Percentiles rank a stretch among this genome's conserved stretches.
phyloP scores from a whole-genome alignment of 306 rosid genomes.

The Prunus dulcis region DNA sequence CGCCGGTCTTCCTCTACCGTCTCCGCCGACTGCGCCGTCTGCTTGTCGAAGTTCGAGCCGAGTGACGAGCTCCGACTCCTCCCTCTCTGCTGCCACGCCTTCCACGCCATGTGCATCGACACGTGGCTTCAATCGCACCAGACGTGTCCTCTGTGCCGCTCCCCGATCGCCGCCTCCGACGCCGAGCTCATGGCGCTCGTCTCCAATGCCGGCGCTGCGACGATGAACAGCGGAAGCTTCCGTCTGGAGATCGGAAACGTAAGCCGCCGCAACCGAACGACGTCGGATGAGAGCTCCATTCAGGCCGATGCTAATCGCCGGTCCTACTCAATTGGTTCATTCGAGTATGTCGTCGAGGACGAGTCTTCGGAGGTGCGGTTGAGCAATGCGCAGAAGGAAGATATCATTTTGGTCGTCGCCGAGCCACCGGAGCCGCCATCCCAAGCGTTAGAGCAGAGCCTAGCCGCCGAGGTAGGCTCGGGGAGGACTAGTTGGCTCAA shows the following conservation, averaged over 20 bases:
- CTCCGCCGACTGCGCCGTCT: constrained; percentile 67
- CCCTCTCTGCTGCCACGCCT: constrained; percentile 76
- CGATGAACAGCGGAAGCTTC: constrained; percentile 34
- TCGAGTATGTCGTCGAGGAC: constrained; percentile 66
- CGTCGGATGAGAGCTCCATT: neutral
- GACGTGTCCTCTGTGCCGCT: constrained; percentile 77
- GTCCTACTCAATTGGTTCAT: constrained; percentile 85
- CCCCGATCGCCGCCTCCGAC: constrained; percentile 47
- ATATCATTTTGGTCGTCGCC: neutral
- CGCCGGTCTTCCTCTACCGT: constrained; percentile 20
- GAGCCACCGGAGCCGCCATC: neutral
- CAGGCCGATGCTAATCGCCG: constrained; percentile 13
- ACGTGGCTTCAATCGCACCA: constrained; percentile 69
- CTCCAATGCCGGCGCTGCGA: neutral
- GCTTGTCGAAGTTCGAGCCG: constrained; percentile 62
- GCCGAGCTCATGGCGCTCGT: constrained; percentile 45
- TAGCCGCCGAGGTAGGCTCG: constrained; percentile 54
- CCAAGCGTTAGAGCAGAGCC: constrained; percentile 1
- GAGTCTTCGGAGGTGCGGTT: constrained; percentile 53
- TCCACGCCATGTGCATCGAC: constrained; percentile 62
- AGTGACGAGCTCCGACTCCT: constrained; percentile 61
- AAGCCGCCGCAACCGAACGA: constrained; percentile 45
- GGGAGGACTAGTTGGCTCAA: constrained; percentile 69
- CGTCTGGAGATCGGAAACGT: constrained; percentile 64
- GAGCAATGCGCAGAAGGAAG: constrained; percentile 51